Evolutionary conservation across 495 filamentous ascomycete species (phyloP).

Genomic region (Tuber aestivum): DNA sequence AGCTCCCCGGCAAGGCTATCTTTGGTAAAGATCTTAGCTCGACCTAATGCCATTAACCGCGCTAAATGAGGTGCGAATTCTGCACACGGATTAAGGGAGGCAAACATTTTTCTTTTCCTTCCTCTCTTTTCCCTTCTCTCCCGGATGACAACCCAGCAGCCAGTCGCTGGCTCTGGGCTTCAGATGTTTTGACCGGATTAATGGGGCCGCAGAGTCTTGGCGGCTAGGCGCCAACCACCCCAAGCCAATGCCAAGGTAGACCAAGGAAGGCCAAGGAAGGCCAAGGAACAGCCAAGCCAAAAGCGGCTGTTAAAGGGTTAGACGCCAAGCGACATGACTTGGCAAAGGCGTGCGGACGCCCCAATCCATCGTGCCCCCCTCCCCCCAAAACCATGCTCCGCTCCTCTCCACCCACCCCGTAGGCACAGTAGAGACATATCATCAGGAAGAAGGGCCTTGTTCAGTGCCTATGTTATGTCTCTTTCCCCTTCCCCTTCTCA

Average conservation of each 20-base stretch:
- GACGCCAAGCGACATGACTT: conserved; percentile 33
- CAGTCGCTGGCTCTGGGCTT: not conserved
- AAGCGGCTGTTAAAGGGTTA: conserved; percentile 17
- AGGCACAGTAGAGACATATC: conserved; percentile 13
- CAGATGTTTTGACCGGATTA: not conserved
- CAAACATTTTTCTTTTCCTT: not conserved
- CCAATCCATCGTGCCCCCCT: not conserved
- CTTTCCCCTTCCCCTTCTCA: not conserved
- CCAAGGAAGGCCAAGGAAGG: conserved; percentile 22
- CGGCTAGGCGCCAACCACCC: conserved; percentile 23
- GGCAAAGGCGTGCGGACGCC: conserved; percentile 13
- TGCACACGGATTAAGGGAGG: not conserved
- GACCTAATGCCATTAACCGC: not conserved
- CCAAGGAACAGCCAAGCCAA: conserved; percentile 28
- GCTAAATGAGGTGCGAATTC: not conserved
- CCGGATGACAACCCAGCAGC: not conserved
- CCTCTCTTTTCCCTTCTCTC: not conserved
- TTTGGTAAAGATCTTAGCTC: not conserved
- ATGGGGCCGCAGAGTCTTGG: conserved; percentile 12
- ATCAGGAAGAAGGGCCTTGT: conserved; percentile 12
- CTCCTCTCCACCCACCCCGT: conserved; percentile 34
- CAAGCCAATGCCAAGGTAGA: conserved; percentile 26
- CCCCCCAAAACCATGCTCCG: conserved; percentile 22
- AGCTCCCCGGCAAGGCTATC: not conserved
- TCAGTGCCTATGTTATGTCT: not conserved